Percentiles rank a stretch among this genome's conserved stretches.
These are phyloP conservation scores for Theileria parva DNA, from an alignment of 169 alveolate species.

Conservation along the genomic window DNA sequence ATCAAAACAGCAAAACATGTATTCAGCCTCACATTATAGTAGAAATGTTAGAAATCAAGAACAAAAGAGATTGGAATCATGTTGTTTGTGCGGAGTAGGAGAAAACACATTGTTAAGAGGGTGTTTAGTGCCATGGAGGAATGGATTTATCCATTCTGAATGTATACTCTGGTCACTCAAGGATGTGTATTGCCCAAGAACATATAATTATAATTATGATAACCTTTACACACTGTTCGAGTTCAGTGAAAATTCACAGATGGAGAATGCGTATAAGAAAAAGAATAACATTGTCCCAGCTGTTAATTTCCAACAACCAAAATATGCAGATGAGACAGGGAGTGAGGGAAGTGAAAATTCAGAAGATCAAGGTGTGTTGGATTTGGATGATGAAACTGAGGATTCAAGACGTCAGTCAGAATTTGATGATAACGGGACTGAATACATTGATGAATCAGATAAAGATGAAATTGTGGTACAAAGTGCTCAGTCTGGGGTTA, in stretches of 20 bases:
- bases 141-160: slow-evolving; percentile 69
- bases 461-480: neutral
- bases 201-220: slow-evolving; percentile 45
- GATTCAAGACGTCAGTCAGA: neutral
- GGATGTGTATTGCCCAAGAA: slow-evolving; percentile 57
- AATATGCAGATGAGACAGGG: neutral
- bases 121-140: slow-evolving; percentile 69
- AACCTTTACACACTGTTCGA: slow-evolving; percentile 6
- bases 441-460: neutral
- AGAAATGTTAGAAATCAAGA: neutral
- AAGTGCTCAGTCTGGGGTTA: neutral
- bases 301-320: neutral
- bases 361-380: neutral
- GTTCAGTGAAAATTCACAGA: neutral
- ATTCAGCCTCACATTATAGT: neutral
- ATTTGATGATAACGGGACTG: neutral
- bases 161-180: slow-evolving; percentile 74
- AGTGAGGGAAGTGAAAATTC: neutral
- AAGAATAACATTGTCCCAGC: neutral
- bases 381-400: neutral
- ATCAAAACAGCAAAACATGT: neutral
- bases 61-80: neutral
- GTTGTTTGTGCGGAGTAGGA: slow-evolving; percentile 27
- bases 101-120: slow-evolving; percentile 58
- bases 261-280: neutral